Percentiles rank a stretch among this genome's conserved stretches.
Conservation (phyloP, 139 green algal genomes). For the Chloropicon primus region DNA sequence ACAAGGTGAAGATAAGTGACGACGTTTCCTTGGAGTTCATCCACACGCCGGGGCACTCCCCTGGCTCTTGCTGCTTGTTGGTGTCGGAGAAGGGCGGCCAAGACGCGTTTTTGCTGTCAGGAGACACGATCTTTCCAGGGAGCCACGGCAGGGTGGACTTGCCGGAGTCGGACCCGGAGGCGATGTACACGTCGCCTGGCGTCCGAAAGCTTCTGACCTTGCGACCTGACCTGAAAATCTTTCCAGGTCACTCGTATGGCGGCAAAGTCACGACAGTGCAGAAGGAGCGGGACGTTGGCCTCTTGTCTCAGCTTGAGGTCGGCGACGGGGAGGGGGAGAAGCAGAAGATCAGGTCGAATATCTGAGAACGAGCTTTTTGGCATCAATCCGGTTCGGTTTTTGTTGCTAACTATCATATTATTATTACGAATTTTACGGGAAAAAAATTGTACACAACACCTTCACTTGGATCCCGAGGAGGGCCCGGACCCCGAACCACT, state of each 20-base stretch:
- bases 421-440: no score
- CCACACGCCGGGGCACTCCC: conserved; percentile 30
- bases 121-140: conserved; percentile 20
- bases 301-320: not conserved
- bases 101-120: conserved; percentile 9
- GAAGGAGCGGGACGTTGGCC: conserved; percentile 4
- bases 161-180: conserved; percentile 8
- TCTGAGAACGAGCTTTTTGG: not conserved
- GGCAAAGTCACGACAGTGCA: conserved; percentile 1
- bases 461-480: no score
- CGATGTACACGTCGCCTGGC: conserved; percentile 13
- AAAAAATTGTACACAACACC: no score
- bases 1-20: conserved; percentile 13
- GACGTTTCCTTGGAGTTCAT: conserved; percentile 12
- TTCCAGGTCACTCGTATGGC: conserved; percentile 9
- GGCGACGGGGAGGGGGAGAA: no score
- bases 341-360: not conserved
- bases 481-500: not conserved
- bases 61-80: conserved; percentile 13
- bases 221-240: not conserved
- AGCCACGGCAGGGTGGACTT: conserved; percentile 22
- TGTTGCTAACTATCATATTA: no score
- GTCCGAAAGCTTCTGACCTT: not conserved
- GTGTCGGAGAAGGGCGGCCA: not conserved
- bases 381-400: no score